These are phyloP conservation scores for Rubia yunnanensis DNA, from an alignment of 257 asterid genomes.

Conservation along the genomic window DNA sequence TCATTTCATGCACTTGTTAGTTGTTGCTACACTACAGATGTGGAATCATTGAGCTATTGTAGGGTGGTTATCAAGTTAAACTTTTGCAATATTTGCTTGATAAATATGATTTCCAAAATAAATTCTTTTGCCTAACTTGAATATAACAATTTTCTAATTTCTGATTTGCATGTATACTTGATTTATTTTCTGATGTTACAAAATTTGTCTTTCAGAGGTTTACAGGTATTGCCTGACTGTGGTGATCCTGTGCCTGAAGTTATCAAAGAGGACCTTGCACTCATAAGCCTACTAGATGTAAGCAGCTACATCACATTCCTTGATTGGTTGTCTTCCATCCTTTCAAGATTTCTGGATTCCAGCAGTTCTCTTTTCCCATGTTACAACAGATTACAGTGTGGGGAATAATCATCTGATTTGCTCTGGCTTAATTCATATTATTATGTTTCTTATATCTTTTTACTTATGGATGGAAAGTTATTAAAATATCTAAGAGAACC, in stretches of 20 bases:
- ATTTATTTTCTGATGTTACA: neutral
- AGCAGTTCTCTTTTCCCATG: neutral
- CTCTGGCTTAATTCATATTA: neutral
- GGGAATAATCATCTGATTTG: neutral
- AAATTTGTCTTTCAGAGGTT: conserved; percentile 40
- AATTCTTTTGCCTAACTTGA: neutral
- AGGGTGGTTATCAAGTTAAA: neutral
- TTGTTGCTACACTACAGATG: neutral
- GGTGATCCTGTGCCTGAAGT: conserved; percentile 81
- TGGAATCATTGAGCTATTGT: neutral
- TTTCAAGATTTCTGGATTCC: neutral
- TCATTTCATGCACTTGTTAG: neutral
- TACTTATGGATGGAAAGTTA: neutral
- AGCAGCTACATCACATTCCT: conserved; percentile 23
- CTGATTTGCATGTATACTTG: neutral
- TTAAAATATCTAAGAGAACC: neutral
- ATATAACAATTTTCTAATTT: neutral
- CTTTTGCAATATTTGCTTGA: neutral
- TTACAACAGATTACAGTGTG: neutral
- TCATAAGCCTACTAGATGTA: conserved; percentile 65
- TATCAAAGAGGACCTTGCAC: conserved; percentile 51
- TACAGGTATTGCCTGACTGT: conserved; percentile 56
- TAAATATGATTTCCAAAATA: neutral
- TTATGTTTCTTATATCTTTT: neutral
- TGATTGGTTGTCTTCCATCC: neutral